These are phyloP conservation scores for Crassisporium funariophilum DNA, from an alignment of 768 basidiomycete genomes.

Conservation along the genomic window DNA sequence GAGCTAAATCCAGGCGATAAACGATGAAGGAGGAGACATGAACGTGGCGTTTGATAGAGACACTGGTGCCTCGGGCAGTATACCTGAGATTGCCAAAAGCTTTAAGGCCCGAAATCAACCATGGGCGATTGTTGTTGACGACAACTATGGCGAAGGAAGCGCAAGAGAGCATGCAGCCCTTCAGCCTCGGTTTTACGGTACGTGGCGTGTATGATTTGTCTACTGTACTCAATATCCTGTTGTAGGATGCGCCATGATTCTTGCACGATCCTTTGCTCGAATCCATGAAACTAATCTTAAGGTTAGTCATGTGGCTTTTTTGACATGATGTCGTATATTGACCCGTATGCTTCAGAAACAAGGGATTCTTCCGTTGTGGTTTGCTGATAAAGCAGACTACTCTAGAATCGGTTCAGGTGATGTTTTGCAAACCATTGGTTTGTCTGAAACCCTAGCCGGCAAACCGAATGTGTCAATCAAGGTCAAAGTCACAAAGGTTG, in stretches of 20 bases:
- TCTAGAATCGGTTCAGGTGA: slow-evolving; percentile 81
- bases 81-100: slow-evolving; percentile 88
- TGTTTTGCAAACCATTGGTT: slow-evolving; percentile 79
- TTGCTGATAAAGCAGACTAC: slow-evolving; percentile 86
- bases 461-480: slow-evolving; percentile 48
- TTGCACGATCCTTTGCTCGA: slow-evolving; percentile 93
- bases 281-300: slow-evolving; percentile 99
- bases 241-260: slow-evolving; percentile 80
- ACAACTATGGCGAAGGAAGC: slow-evolving; percentile 97
- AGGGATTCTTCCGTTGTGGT: slow-evolving; percentile 96
- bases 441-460: slow-evolving; percentile 63
- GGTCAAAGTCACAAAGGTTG: slow-evolving; percentile 66
- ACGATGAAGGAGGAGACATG: slow-evolving; percentile 93
- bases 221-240: background rate
- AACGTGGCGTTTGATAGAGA: slow-evolving; percentile 89
- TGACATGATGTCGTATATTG: background rate
- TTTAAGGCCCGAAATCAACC: slow-evolving; percentile 83
- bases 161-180: slow-evolving; percentile 97
- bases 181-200: slow-evolving; percentile 93
- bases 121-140: slow-evolving; percentile 94
- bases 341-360: slow-evolving; percentile 70
- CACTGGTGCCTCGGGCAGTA: slow-evolving; percentile 66
- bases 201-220: slow-evolving; percentile 9
- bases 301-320: slow-evolving; percentile 39
- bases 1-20: slow-evolving; percentile 63